These are phyloP conservation scores for Castanea mollissima DNA, from an alignment of 306 rosid species.

Conservation along the genomic window DNA sequence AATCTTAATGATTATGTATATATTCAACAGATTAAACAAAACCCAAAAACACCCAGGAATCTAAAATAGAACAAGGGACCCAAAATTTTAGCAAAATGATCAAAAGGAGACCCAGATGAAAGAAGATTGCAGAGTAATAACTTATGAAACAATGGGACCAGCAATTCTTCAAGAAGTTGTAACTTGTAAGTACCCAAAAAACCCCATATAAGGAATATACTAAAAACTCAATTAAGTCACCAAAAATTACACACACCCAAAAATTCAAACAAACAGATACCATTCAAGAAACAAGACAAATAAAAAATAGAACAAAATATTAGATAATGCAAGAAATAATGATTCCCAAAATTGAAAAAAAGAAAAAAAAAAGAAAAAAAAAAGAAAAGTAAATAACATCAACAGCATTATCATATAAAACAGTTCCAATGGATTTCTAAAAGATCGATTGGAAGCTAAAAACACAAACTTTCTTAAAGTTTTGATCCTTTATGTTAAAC, in stretches of 20 bases:
- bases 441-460: too few species aligned
- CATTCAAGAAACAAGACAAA: neutral
- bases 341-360: neutral
- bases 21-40: neutral
- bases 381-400: neutral
- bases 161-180: neutral
- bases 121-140: neutral
- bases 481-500: too few species aligned
- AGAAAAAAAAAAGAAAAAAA: neutral
- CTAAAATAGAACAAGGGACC: neutral
- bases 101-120: neutral
- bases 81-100: neutral
- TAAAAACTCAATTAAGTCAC: neutral
- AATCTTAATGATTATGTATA: neutral
- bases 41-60: neutral
- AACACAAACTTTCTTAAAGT: too few species aligned
- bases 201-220: neutral
- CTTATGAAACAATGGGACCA: neutral
- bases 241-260: too few species aligned
- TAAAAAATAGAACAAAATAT: neutral
- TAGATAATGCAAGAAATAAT: neutral
- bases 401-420: neutral
- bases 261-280: neutral
- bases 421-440: too few species aligned
- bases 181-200: neutral